phyloP scores from a whole-genome alignment of 441 rosid species.

The Pelargonium myrrhifolium region DNA sequence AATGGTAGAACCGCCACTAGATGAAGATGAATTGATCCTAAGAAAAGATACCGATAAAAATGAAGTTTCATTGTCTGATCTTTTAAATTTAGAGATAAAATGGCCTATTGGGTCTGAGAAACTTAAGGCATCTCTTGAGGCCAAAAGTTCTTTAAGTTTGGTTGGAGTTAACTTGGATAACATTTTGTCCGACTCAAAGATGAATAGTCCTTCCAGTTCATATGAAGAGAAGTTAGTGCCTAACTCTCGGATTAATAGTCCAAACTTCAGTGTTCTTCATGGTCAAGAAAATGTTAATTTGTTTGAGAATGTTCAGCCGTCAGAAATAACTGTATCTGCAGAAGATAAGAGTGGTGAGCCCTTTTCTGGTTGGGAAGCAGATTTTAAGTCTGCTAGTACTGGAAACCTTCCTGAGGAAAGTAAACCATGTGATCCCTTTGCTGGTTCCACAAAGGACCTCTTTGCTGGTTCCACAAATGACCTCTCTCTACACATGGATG shows the following conservation, averaged over 20 bases:
- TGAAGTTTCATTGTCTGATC: conserved; percentile 42
- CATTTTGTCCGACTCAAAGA: conserved; percentile 35
- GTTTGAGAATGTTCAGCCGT: conserved; percentile 38
- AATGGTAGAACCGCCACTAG: conserved; percentile 39
- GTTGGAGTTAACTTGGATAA: conserved; percentile 46
- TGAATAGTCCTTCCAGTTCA: conserved; percentile 18
- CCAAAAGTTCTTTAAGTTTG: conserved; percentile 30
- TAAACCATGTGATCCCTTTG: background rate
- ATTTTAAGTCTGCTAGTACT: background rate
- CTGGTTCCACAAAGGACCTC: background rate
- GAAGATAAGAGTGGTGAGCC: conserved; percentile 29
- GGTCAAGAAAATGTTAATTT: conserved; percentile 34
- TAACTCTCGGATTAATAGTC: conserved; percentile 22
- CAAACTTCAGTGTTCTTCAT: conserved; percentile 24
- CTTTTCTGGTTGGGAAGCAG: conserved; percentile 3
- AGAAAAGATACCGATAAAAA: conserved; percentile 28
- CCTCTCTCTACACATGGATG: background rate
- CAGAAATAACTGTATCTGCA: conserved; percentile 23
- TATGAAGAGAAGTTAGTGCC: conserved; percentile 24
- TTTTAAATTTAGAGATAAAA: conserved; percentile 62
- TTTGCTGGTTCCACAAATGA: background rate
- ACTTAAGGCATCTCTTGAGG: conserved; percentile 20
- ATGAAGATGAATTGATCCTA: conserved; percentile 31
- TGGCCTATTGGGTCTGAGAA: conserved; percentile 46
- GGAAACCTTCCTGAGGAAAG: background rate